Evolutionary conservation across 768 basidiomycete genomes (phyloP).

Genomic region (Tylopilus sp.): DNA sequence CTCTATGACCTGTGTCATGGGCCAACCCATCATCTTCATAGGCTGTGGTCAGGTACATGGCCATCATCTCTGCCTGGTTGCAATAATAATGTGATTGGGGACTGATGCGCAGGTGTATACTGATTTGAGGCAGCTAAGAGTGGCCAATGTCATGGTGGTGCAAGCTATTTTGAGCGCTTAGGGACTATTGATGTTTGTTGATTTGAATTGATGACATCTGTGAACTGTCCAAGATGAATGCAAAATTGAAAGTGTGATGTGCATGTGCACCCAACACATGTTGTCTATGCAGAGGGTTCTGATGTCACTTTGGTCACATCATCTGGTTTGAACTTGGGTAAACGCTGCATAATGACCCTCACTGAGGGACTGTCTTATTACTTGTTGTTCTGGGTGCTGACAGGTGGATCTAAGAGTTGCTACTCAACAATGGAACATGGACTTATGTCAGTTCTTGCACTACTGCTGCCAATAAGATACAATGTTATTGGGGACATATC

Average conservation of each 20-base stretch:
- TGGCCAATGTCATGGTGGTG: constrained; percentile 91
- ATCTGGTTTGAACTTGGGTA: too few relatives aligned
- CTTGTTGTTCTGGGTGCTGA: not conserved
- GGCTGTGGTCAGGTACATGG: constrained; percentile 88
- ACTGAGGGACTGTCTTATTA: too few relatives aligned
- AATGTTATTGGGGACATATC: constrained; percentile 91
- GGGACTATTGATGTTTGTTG: not conserved
- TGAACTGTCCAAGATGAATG: too few relatives aligned
- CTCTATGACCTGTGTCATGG: constrained; percentile 99
- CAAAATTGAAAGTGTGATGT: too few relatives aligned
- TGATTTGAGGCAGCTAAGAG: constrained; percentile 86
- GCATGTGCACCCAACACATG: too few relatives aligned
- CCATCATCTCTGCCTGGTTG: not conserved
- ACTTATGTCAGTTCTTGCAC: constrained; percentile 92
- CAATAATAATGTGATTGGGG: not conserved
- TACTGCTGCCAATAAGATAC: constrained; percentile 85
- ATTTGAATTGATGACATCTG: too few relatives aligned
- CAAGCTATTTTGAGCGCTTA: constrained; percentile 84
- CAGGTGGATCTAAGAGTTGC: constrained; percentile 65
- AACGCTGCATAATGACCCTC: too few relatives aligned
- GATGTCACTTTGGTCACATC: too few relatives aligned
- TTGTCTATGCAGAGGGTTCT: too few relatives aligned
- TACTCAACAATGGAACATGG: constrained; percentile 97
- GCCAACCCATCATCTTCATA: constrained; percentile 97
- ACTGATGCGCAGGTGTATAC: constrained; percentile 75